Conservation (phyloP, 2,329 filamentous ascomycete species). For the Tolypocladium endophyticum region DNA sequence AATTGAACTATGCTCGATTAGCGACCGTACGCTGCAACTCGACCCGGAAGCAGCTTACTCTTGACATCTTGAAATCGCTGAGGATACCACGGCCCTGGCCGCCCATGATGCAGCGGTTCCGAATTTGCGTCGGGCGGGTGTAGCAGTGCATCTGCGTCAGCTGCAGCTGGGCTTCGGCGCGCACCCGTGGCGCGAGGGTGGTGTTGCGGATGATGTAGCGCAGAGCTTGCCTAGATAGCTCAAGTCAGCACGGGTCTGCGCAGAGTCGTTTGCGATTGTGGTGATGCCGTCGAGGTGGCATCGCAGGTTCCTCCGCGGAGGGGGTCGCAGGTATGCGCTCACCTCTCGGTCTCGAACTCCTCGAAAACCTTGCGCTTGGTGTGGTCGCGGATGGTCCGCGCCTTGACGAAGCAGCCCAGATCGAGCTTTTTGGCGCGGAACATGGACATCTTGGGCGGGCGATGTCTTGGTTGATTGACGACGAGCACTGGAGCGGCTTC, state of each 20-base stretch:
- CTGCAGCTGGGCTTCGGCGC: conserved; percentile 87
- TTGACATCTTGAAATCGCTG: conserved; percentile 81
- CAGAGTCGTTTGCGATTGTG: not conserved
- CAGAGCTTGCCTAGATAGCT: conserved; percentile 65
- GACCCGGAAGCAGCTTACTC: conserved; percentile 48
- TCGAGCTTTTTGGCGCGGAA: conserved; percentile 88
- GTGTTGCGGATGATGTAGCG: conserved; percentile 93
- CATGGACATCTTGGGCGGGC: conserved; percentile 55
- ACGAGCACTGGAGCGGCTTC: not conserved
- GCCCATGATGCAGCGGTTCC: conserved; percentile 84
- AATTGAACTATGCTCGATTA: conserved; percentile 63
- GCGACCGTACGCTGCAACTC: conserved; percentile 2
- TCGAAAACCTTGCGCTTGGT: conserved; percentile 92
- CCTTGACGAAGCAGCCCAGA: conserved; percentile 77
- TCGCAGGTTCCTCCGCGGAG: not conserved
- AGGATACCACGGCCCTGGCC: conserved; percentile 88
- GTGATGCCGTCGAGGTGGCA: not conserved
- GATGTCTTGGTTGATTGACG: conserved; percentile 1
- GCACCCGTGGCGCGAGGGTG: conserved; percentile 66
- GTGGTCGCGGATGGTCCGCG: conserved; percentile 82
- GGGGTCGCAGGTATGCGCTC: conserved; percentile 12
- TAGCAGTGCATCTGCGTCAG: conserved; percentile 93
- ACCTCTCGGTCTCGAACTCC: conserved; percentile 82
- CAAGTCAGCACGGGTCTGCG: conserved; percentile 2
- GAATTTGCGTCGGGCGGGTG: conserved; percentile 85